Conservation (phyloP, 805 yeast species). For the Starmerella apis region DNA sequence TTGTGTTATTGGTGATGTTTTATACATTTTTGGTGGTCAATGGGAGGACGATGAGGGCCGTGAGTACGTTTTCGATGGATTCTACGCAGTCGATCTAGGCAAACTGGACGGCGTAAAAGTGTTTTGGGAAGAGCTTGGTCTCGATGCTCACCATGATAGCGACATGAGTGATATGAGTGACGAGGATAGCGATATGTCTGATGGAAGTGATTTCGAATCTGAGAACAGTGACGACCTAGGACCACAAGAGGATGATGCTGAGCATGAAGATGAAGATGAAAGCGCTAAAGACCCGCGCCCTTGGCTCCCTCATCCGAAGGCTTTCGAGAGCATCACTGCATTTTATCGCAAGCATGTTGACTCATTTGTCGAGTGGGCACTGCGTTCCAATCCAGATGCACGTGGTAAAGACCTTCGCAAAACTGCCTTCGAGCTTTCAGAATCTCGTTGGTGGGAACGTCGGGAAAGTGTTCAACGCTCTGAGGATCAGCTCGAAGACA, state of each 20-base stretch:
- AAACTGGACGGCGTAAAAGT: constrained; percentile 80
- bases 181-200: constrained; percentile 66
- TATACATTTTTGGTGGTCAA: constrained; percentile 81
- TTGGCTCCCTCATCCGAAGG: constrained; percentile 94
- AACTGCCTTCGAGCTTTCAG: constrained; percentile 80
- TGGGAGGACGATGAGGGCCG: constrained; percentile 74
- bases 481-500: constrained; percentile 80
- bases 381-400: constrained; percentile 70
- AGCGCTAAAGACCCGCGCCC: constrained; percentile 84
- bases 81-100: constrained; percentile 76
- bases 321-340: constrained; percentile 73
- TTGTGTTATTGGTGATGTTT: constrained; percentile 71
- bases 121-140: constrained; percentile 76
- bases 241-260: constrained; percentile 50
- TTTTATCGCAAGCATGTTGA: constrained; percentile 83
- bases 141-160: constrained; percentile 25
- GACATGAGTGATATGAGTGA: constrained; percentile 48
- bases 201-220: constrained; percentile 39
- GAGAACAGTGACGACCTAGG: constrained; percentile 35
- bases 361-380: constrained; percentile 84
- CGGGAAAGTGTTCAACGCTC: constrained; percentile 80
- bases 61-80: constrained; percentile 73
- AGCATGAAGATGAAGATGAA: constrained; percentile 49
- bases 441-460: constrained; percentile 98
- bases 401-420: constrained; percentile 85